phyloP scores from a whole-genome alignment of 2,329 filamentous ascomycete species.

The Claviceps quebecensis region DNA sequence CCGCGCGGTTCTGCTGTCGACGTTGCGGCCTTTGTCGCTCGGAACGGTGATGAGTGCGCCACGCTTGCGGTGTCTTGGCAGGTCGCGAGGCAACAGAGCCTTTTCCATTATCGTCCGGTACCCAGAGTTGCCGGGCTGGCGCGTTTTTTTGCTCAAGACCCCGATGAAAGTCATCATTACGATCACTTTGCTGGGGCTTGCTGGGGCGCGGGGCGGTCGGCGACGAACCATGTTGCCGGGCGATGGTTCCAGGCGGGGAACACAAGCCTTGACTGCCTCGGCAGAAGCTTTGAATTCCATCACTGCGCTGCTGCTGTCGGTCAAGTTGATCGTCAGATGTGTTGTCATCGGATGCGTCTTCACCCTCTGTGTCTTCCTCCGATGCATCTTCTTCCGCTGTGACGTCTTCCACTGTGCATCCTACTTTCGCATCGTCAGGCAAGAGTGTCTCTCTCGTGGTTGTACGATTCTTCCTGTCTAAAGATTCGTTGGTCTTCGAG shows the following conservation, averaged over 20 bases:
- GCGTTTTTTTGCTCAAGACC: conserved; percentile 10
- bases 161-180: conserved; percentile 12
- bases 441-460: conserved; percentile 7
- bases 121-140: conserved; percentile 15
- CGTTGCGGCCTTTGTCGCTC: conserved; percentile 3
- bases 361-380: too few relatives aligned
- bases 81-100: not conserved
- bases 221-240: conserved; percentile 9
- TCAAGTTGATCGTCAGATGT: conserved; percentile 1
- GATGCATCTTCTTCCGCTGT: too few relatives aligned
- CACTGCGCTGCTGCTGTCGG: not conserved
- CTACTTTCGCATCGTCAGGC: conserved; percentile 1
- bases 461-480: not conserved
- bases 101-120: conserved; percentile 11
- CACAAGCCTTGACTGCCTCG: conserved; percentile 15
- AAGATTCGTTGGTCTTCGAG: not conserved
- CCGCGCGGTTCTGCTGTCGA: not conserved
- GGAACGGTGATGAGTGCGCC: not conserved
- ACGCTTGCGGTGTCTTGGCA: conserved; percentile 4
- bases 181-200: conserved; percentile 7
- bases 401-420: not conserved
- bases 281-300: conserved; percentile 6
- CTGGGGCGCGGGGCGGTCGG: conserved; percentile 10
- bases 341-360: too few relatives aligned
- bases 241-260: conserved; percentile 14